Conservation (phyloP, 2,329 filamentous ascomycete genomes). For the Fonsecaea pugnacius region DNA sequence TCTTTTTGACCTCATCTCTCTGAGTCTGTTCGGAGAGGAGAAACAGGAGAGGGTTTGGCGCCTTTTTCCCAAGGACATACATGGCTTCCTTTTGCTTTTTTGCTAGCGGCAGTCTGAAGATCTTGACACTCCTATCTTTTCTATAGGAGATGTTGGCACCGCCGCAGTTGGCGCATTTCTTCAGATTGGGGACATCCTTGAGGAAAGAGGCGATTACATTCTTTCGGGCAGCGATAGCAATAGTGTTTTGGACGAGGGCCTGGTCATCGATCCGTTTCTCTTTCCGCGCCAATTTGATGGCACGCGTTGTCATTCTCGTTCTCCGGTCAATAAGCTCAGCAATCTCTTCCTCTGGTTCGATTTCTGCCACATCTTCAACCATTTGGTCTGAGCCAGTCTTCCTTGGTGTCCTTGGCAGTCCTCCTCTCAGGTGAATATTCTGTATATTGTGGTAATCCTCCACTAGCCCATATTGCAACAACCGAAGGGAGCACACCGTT, state of each 20-base stretch:
- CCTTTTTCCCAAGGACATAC: conserved; percentile 67
- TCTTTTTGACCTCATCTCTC: conserved; percentile 42
- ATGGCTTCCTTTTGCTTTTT: conserved; percentile 80
- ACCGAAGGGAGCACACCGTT: conserved; percentile 79
- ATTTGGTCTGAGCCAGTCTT: conserved; percentile 20
- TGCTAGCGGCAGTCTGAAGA: conserved; percentile 77
- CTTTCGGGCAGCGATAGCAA: conserved; percentile 75
- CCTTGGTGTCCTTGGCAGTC: conserved; percentile 16
- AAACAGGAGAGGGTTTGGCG: conserved; percentile 71
- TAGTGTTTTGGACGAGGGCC: conserved; percentile 74
- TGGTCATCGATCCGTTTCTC: conserved; percentile 47
- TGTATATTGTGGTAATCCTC: conserved; percentile 60
- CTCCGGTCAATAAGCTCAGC: conserved; percentile 60
- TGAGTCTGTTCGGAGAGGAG: conserved; percentile 54
- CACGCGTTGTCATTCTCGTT: conserved; percentile 72
- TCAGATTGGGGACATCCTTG: conserved; percentile 69
- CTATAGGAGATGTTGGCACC: conserved; percentile 79
- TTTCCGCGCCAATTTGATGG: conserved; percentile 63
- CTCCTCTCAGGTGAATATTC: conserved; percentile 51
- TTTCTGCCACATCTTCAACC: conserved; percentile 47
- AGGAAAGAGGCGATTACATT: conserved; percentile 81
- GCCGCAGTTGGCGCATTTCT: conserved; percentile 70
- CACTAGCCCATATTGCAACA: conserved; percentile 83
- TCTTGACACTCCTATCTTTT: conserved; percentile 89
- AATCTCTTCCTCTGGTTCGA: conserved; percentile 56